A percentile compares a stretch with the other conserved stretches of the same genome.
phyloP scores from a whole-genome alignment of 305 asterid genomes.

The Lippia alba region DNA sequence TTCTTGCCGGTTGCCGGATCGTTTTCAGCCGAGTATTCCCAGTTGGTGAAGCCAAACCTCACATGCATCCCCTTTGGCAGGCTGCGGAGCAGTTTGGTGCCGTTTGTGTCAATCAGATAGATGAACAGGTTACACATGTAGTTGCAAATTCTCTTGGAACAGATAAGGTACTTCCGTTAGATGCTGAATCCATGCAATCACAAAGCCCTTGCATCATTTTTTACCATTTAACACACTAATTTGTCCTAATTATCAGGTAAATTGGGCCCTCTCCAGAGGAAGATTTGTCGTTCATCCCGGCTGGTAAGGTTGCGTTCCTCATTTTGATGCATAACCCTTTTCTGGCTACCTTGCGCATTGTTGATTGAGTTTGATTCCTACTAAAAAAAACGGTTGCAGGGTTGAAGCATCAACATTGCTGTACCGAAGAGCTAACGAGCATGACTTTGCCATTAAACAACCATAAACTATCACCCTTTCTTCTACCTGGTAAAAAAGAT shows the following conservation, averaged over 20 bases:
- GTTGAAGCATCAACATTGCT: slow-evolving; percentile 97
- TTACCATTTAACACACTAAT: background rate
- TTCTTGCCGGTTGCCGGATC: slow-evolving; percentile 86
- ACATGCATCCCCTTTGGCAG: slow-evolving; percentile 94
- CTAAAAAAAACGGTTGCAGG: slow-evolving; percentile 58
- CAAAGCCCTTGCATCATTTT: background rate
- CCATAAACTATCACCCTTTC: slow-evolving; percentile 46
- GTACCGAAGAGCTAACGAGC: slow-evolving; percentile 93
- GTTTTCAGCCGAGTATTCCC: slow-evolving; percentile 95
- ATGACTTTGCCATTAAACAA: slow-evolving; percentile 83
- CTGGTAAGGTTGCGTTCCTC: slow-evolving; percentile 64
- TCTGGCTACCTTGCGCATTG: slow-evolving; percentile 5
- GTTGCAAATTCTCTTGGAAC: slow-evolving; percentile 96
- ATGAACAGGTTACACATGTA: slow-evolving; percentile 93
- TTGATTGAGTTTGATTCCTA: slow-evolving; percentile 30
- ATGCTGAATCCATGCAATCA: background rate
- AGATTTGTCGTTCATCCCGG: slow-evolving; percentile 93
- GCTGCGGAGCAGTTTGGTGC: slow-evolving; percentile 99
- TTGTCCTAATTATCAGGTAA: slow-evolving; percentile 60
- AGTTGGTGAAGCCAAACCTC: slow-evolving; percentile 91
- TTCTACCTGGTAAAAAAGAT: slow-evolving; percentile 31
- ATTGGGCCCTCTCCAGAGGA: slow-evolving; percentile 83
- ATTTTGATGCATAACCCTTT: background rate
- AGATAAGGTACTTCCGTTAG: slow-evolving; percentile 67
- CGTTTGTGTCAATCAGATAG: slow-evolving; percentile 77